These are phyloP conservation scores for Clonostachys rosea DNA, from an alignment of 2,329 filamentous ascomycete genomes.

Conservation along the genomic window DNA sequence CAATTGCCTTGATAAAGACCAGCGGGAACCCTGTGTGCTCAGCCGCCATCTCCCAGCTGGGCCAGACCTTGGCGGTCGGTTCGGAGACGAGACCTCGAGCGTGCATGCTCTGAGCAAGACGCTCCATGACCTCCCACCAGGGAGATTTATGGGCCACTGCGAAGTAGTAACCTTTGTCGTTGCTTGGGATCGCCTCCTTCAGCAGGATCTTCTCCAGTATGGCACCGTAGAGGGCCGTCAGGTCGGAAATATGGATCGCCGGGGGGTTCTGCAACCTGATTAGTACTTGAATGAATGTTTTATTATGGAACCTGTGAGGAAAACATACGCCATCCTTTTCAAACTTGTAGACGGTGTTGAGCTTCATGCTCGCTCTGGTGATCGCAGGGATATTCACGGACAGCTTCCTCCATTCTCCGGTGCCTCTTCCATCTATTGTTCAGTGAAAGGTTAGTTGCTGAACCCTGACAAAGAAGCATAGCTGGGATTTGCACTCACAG, in stretches of 20 bases:
- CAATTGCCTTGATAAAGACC: slow-evolving; percentile 13
- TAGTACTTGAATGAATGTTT: background rate
- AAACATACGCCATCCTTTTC: slow-evolving; percentile 19
- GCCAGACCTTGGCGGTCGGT: slow-evolving; percentile 15
- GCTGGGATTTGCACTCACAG: slow-evolving; percentile 13
- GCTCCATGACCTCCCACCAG: slow-evolving; percentile 20
- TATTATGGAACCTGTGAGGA: background rate
- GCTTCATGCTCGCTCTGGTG: slow-evolving; percentile 18
- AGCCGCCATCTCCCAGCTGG: slow-evolving; percentile 20
- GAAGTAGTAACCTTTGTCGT: slow-evolving; percentile 26
- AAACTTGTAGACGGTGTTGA: slow-evolving; percentile 22
- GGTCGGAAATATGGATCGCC: slow-evolving; percentile 20
- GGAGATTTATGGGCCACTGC: slow-evolving; percentile 14
- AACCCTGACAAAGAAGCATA: background rate
- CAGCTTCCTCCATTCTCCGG: slow-evolving; percentile 21
- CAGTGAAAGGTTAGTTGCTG: background rate
- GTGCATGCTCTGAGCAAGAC: slow-evolving; percentile 15
- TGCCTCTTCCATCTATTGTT: slow-evolving; percentile 22
- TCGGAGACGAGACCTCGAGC: slow-evolving; percentile 18
- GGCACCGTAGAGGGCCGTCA: slow-evolving; percentile 18
- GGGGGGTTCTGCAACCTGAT: slow-evolving; percentile 11
- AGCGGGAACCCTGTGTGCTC: slow-evolving; percentile 20
- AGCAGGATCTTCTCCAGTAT: slow-evolving; percentile 18
- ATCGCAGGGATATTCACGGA: slow-evolving; percentile 22
- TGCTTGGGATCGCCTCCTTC: slow-evolving; percentile 15